Base-by-base conservation (phyloP, 352 stramenopile genomes). In the Aphanomyces invadans region DNA sequence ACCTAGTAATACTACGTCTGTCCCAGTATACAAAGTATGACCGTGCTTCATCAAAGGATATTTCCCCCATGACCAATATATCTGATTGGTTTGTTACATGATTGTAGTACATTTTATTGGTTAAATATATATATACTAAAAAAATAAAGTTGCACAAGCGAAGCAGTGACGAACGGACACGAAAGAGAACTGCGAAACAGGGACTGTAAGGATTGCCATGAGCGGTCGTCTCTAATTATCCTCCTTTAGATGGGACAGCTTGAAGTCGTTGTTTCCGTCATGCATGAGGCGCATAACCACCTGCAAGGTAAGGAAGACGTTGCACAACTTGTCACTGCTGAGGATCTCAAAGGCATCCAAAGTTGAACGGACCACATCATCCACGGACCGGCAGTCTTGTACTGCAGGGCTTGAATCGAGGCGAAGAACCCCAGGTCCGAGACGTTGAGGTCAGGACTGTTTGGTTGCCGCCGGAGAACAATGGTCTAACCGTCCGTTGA, bases 391-490 rank as follows among this genome's bases (percentile, higher is more conserved):
- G 0, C 19, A 29, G 60, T 68, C 3, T 64, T 38, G 31, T 65
- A 44, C 31, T 71, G 67, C 0, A 71, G 0, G 9, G 57, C 55
- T 38, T 71, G 59, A 36, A 68, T 68, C 1, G 59, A 31, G 3
- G 48, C 38, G 10, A 68, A 68, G 44, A 65, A 71, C 9, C 57
- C 66, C 33, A 65, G 51, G 21, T 71, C 49, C 2, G 68, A n/a
- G 17, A 65, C 51, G 57, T 67, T 71, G 9, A 71, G 29, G 51
- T 71, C 51, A 1, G 57, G 57, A 4, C 57, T 65, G 2, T 49
- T 57, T 28, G 66, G 56, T 17, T 45, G 38, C 38, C 44, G 19
- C 10, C 44, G 12, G 12, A 26, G 9, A 4, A 52, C 44, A 52
- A 52, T 25, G 10, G 44, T n/a, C 23, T 19, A 9, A 52, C 36